Evolutionary conservation across 768 basidiomycete species (phyloP).

Genomic region (Kwoniella bestiolae): DNA sequence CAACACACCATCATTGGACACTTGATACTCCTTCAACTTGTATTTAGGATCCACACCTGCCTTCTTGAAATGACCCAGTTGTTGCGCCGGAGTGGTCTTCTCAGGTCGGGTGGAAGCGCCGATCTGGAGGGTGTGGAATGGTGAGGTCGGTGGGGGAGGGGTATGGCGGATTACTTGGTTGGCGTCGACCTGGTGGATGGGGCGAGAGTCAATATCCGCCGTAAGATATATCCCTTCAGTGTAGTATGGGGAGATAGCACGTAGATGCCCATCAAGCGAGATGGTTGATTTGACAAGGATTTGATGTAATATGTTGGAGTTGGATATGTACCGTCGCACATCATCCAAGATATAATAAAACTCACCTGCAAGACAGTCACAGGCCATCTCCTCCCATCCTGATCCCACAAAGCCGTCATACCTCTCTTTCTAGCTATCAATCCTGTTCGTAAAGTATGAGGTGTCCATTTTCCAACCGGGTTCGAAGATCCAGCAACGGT

Average conservation of each 20-base stretch:
- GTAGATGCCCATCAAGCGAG: too few relatives aligned
- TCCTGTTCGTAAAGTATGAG: slow-evolving; percentile 83
- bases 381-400: slow-evolving; percentile 81
- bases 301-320: too few relatives aligned
- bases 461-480: slow-evolving; percentile 71
- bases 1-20: slow-evolving; percentile 85
- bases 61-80: slow-evolving; percentile 87
- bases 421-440: slow-evolving; percentile 93
- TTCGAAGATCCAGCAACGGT: neutral
- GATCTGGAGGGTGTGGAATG: slow-evolving; percentile 91
- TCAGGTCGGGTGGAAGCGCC: slow-evolving; percentile 75
- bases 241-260: too few relatives aligned
- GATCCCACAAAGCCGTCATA: slow-evolving; percentile 92
- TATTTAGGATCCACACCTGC: slow-evolving; percentile 78
- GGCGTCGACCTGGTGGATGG: slow-evolving; percentile 54
- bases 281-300: too few relatives aligned
- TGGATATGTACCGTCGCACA: too few relatives aligned
- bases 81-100: slow-evolving; percentile 75
- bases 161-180: slow-evolving; percentile 57
- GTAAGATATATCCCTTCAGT: neutral
- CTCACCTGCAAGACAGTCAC: slow-evolving; percentile 92
- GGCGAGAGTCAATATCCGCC: neutral
- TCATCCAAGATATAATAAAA: neutral
- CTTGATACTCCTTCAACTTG: slow-evolving; percentile 82
- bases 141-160: slow-evolving; percentile 35